phyloP scores from a whole-genome alignment of 345 rosid genomes.

The Turnera subulata region DNA sequence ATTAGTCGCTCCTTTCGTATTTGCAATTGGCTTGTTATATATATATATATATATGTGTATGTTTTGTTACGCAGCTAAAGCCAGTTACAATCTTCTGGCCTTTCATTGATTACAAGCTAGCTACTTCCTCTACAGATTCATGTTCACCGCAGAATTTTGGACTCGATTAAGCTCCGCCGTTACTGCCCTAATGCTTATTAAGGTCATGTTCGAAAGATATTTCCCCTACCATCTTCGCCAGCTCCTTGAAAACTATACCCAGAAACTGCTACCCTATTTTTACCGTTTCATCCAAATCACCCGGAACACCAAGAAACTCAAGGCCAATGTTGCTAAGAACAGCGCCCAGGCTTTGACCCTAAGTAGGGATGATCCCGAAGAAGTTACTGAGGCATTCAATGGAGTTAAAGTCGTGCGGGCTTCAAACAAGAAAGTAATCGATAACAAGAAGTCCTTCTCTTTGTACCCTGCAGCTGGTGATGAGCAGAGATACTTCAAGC shows the following conservation, averaged over 20 bases:
- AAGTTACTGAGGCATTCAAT: background rate
- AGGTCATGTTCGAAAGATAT: background rate
- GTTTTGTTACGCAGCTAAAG: too few relatives aligned
- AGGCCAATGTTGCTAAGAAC: background rate
- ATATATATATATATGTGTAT: too few relatives aligned
- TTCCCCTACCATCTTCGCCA: background rate
- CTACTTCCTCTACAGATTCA: too few relatives aligned
- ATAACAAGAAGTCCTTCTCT: background rate
- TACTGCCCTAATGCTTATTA: background rate
- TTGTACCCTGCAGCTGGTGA: background rate
- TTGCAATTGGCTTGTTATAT: too few relatives aligned
- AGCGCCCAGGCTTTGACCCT: background rate
- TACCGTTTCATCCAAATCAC: conserved; percentile 7
- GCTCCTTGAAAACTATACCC: background rate
- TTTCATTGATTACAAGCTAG: too few relatives aligned
- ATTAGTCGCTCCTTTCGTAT: too few relatives aligned
- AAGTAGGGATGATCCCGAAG: conserved; percentile 15
- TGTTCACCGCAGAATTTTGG: background rate
- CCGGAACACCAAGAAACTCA: background rate
- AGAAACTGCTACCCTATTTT: background rate
- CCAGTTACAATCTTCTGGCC: too few relatives aligned
- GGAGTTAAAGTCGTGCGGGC: conserved; percentile 18
- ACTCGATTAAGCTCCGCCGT: conserved; percentile 6
- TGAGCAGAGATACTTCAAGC: conserved; percentile 6
- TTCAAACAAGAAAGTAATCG: background rate